These are phyloP conservation scores for Populus ilicifolia DNA, from an alignment of 345 rosid genomes.

Conservation along the genomic window DNA sequence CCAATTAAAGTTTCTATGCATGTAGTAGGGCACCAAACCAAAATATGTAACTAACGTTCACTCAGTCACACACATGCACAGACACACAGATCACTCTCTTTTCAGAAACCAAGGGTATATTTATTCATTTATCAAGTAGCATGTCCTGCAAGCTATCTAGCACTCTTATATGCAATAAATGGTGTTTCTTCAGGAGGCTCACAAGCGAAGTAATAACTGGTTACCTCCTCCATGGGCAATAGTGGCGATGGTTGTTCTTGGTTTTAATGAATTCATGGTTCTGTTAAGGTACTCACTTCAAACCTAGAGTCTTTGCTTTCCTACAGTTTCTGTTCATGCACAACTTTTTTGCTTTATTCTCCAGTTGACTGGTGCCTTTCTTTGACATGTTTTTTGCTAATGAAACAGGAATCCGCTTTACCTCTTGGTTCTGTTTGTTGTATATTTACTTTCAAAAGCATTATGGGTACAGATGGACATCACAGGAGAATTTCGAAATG, in stretches of 20 bases:
- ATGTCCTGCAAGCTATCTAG: neutral
- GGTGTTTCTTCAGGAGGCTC: constrained; percentile 54
- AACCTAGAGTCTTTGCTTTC: neutral
- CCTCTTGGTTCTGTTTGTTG: constrained; percentile 56
- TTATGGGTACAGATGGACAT: constrained; percentile 73
- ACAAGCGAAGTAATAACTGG: constrained; percentile 62
- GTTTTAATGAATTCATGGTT: constrained; percentile 75
- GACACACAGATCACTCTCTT: no score
- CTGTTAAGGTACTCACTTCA: constrained; percentile 47
- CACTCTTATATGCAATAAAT: constrained; percentile 3
- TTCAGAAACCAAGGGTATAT: no score
- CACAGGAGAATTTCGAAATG: constrained; percentile 53
- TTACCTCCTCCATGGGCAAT: constrained; percentile 80
- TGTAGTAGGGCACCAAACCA: no score
- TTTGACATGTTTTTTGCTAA: constrained; percentile 11
- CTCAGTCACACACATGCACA: no score
- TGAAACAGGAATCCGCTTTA: constrained; percentile 77
- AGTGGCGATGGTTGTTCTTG: constrained; percentile 60
- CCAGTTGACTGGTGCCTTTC: neutral
- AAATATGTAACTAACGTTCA: no score
- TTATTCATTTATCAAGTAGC: no score
- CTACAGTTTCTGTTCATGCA: neutral
- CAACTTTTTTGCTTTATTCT: neutral
- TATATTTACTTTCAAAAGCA: constrained; percentile 55
- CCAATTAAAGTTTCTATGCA: no score